phyloP scores from a whole-genome alignment of 352 stramenopile species.

The Globisporangium paroecandrum region DNA sequence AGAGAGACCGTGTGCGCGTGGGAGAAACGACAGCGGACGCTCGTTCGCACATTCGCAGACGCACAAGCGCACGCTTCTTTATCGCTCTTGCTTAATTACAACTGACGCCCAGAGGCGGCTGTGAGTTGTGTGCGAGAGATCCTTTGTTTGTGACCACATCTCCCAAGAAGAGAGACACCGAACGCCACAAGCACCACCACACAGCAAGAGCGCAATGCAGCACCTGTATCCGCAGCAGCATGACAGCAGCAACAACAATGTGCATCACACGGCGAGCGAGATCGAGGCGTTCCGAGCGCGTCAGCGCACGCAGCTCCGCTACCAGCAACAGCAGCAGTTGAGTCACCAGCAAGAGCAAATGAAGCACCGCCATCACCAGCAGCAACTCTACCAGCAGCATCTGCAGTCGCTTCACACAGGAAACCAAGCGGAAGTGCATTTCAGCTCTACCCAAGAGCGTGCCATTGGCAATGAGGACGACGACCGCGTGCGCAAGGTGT shows the following conservation, averaged over 20 bases:
- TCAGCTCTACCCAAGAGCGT: neutral
- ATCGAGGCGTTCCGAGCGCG: slow-evolving; percentile 42
- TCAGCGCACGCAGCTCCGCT: slow-evolving; percentile 32
- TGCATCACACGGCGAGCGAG: slow-evolving; percentile 14
- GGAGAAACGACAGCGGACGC: neutral
- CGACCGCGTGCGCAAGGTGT: slow-evolving; percentile 39
- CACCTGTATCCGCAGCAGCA: neutral
- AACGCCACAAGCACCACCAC: neutral
- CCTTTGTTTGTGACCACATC: neutral
- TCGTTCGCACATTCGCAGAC: slow-evolving; percentile 2
- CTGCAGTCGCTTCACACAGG: slow-evolving; percentile 18
- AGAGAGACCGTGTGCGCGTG: neutral
- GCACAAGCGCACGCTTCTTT: neutral
- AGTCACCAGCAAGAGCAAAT: slow-evolving; percentile 11
- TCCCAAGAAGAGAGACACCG: neutral
- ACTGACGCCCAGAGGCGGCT: neutral
- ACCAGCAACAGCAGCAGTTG: slow-evolving; percentile 12
- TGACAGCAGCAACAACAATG: neutral
- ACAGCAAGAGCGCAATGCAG: slow-evolving; percentile 5
- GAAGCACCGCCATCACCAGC: slow-evolving; percentile 16
- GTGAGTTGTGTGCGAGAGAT: neutral
- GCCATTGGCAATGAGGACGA: slow-evolving; percentile 24
- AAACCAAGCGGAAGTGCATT: slow-evolving; percentile 1
- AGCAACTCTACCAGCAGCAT: slow-evolving; percentile 8
- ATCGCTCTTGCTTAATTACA: neutral